phyloP scores from a whole-genome alignment of 257 asterid species.

The Scutellaria barbata region DNA sequence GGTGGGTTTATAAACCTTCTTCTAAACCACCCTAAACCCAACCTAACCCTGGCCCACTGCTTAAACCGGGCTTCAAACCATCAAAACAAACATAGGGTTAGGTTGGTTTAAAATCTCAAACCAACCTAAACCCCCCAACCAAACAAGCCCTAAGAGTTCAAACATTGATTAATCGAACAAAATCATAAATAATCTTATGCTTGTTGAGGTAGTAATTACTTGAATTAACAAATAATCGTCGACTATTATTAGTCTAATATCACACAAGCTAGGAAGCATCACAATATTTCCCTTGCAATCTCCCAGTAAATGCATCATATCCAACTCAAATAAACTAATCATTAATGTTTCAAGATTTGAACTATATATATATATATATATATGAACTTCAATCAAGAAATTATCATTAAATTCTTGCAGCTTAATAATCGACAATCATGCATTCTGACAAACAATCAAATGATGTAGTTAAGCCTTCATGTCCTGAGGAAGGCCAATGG shows the following conservation, averaged over 20 bases:
- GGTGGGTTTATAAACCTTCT: no score
- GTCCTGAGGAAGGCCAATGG: slow-evolving; percentile 45
- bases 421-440: slow-evolving; percentile 21
- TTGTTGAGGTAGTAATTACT: background rate
- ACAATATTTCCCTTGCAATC: slow-evolving; percentile 21
- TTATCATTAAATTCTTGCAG: background rate
- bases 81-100: no score
- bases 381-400: background rate
- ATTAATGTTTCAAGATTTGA: background rate
- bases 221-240: slow-evolving; percentile 5
- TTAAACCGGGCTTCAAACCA: no score
- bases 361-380: slow-evolving; percentile 33
- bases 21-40: no score
- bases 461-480: background rate
- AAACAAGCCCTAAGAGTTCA: no score
- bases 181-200: background rate
- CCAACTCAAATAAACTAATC: background rate
- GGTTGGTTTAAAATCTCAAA: no score
- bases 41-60: no score
- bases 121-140: no score
- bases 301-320: slow-evolving; percentile 15
- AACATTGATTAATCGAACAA: no score
- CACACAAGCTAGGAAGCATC: slow-evolving; percentile 17
- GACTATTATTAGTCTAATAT: background rate
- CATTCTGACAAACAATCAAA: background rate